Percentiles rank a stretch among this genome's conserved stretches.
These are phyloP conservation scores for Phytophthora pistaciae DNA, from an alignment of 352 stramenopile genomes.

Conservation along the genomic window DNA sequence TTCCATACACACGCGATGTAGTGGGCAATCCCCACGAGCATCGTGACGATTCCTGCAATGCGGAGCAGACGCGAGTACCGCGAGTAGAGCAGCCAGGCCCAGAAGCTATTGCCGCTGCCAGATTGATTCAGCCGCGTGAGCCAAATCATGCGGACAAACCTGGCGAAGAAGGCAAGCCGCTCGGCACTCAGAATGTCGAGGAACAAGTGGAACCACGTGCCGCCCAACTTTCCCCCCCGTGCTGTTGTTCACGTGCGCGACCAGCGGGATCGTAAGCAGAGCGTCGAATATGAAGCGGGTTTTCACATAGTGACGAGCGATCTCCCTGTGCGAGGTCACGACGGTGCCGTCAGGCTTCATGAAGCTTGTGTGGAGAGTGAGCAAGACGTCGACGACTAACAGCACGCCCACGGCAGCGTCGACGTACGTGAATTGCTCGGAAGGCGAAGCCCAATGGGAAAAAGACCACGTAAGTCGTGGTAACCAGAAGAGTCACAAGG, in stretches of 20 bases:
- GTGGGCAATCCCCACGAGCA: background rate
- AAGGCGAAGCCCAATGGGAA: conserved; percentile 56
- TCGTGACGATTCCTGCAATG: background rate
- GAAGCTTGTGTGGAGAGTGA: conserved; percentile 45
- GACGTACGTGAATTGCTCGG: conserved; percentile 1
- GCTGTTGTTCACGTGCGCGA: background rate
- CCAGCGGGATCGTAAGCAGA: conserved; percentile 14
- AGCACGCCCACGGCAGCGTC: conserved; percentile 15
- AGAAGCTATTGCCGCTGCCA: background rate
- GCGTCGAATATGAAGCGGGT: conserved; percentile 25
- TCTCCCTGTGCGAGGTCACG: conserved; percentile 22
- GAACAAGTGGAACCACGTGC: background rate
- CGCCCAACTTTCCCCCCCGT: background rate
- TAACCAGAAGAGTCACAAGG: conserved; percentile 23
- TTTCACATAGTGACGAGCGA: conserved; percentile 26
- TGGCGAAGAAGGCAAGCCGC: background rate
- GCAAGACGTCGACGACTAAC: conserved; percentile 24
- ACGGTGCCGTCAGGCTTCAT: conserved; percentile 17
- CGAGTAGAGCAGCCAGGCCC: conserved; percentile 3
- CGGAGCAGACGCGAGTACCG: conserved; percentile 3
- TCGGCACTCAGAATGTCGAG: conserved; percentile 13
- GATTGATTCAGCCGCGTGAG: background rate
- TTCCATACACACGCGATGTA: conserved; percentile 1
- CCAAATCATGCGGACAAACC: conserved; percentile 4
- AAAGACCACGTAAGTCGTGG: conserved; percentile 38